Conservation (phyloP, 2,329 filamentous ascomycete genomes). For the Xylaria polymorpha region DNA sequence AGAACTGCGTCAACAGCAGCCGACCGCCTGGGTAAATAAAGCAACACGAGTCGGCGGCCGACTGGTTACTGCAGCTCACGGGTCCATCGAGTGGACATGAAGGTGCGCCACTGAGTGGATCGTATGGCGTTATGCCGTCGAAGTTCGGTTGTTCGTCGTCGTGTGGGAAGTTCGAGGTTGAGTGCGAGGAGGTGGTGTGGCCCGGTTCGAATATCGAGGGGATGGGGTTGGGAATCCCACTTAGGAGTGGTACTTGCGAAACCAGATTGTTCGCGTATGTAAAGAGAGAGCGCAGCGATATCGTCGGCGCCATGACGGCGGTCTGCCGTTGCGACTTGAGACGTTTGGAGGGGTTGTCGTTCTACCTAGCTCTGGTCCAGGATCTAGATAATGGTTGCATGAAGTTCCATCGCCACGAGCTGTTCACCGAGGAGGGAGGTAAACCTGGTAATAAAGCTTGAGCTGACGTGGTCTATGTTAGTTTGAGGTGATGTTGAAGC, state of each 20-base stretch:
- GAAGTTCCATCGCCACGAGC: background rate
- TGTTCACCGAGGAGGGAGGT: background rate
- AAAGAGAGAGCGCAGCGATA: slow-evolving; percentile 50
- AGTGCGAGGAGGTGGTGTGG: slow-evolving; percentile 28
- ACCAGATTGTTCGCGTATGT: slow-evolving; percentile 52
- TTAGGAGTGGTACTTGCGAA: slow-evolving; percentile 49
- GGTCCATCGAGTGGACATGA: slow-evolving; percentile 57
- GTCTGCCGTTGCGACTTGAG: background rate
- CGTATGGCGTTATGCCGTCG: slow-evolving; percentile 49
- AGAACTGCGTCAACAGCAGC: slow-evolving; percentile 58
- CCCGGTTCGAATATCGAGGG: slow-evolving; percentile 32
- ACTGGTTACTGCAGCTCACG: slow-evolving; percentile 55
- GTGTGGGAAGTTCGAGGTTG: slow-evolving; percentile 27
- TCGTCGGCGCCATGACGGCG: slow-evolving; percentile 44
- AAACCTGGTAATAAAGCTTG: slow-evolving; percentile 2
- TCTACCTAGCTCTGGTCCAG: background rate
- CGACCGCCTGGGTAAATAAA: slow-evolving; percentile 57
- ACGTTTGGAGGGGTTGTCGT: background rate
- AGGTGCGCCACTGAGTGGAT: slow-evolving; percentile 52
- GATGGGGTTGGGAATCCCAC: slow-evolving; percentile 43
- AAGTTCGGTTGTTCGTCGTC: slow-evolving; percentile 18
- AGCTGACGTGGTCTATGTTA: slow-evolving; percentile 16
- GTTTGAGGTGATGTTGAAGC: slow-evolving; percentile 1
- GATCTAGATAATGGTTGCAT: background rate
- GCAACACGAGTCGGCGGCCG: slow-evolving; percentile 55